Percentiles rank a stretch among this genome's conserved stretches.
These are phyloP conservation scores for Colletotrichum sublineola DNA, from an alignment of 2,329 filamentous ascomycete species.

Conservation along the genomic window DNA sequence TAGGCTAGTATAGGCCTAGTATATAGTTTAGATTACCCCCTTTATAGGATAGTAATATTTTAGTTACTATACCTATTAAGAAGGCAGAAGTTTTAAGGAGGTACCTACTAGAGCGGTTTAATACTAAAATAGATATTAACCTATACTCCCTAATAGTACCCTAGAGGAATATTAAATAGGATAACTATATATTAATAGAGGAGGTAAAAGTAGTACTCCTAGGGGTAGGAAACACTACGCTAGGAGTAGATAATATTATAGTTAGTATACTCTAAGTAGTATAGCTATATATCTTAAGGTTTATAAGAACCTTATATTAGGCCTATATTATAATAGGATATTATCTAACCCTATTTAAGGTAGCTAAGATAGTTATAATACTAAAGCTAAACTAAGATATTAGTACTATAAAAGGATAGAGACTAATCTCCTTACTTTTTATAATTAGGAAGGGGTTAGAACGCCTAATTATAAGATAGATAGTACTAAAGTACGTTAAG, in stretches of 20 bases:
- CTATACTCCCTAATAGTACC: neutral
- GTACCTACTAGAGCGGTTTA: neutral
- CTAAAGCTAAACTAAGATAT: neutral
- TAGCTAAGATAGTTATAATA: neutral
- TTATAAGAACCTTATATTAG: neutral
- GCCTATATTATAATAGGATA: neutral
- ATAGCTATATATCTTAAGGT: neutral
- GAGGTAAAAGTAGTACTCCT: neutral
- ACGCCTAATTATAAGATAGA: no score
- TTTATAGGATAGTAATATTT: no score
- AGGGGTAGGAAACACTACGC: neutral
- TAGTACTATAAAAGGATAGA: neutral
- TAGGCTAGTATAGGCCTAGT: no score
- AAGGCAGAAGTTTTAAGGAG: neutral
- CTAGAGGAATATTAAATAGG: neutral
- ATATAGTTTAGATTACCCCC: no score
- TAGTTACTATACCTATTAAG: neutral
- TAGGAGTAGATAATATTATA: neutral
- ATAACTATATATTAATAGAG: rapidly evolving
- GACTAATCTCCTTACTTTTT: neutral
- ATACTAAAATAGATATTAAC: neutral
- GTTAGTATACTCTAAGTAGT: neutral
- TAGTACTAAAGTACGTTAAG: no score
- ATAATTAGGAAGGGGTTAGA: neutral
- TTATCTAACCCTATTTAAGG: no score